Percentiles rank a stretch among this genome's conserved stretches.
These are phyloP conservation scores for Irpex sp. DNA, from an alignment of 1,284 basidiomycete genomes.

Conservation along the genomic window DNA sequence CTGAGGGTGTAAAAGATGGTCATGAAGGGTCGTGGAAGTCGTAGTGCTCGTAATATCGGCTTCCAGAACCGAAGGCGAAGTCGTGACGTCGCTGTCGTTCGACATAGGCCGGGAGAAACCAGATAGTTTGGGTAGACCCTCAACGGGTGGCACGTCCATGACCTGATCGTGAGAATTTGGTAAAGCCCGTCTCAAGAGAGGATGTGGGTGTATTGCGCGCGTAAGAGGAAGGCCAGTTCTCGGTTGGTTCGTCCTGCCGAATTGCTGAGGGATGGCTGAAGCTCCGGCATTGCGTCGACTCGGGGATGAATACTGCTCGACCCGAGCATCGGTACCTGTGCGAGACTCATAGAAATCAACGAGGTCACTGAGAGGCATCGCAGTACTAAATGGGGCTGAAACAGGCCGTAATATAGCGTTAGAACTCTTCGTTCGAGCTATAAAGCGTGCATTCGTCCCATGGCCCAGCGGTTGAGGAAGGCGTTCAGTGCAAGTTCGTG, in stretches of 20 bases:
- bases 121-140: neutral
- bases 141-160: neutral
- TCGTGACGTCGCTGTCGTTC: neutral
- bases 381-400: neutral
- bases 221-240: neutral
- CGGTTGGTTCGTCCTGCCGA: neutral
- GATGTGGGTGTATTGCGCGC: neutral
- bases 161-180: neutral
- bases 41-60: neutral
- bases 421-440: neutral
- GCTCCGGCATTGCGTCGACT: neutral
- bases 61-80: neutral
- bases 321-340: slow-evolving; percentile 4
- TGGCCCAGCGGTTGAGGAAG: neutral
- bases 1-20: neutral
- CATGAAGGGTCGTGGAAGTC: neutral
- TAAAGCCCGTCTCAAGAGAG: neutral
- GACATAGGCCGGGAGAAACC: neutral
- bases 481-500: neutral
- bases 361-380: slow-evolving; percentile 29
- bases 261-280: neutral
- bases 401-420: neutral
- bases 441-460: neutral
- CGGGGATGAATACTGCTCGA: neutral
- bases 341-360: slow-evolving; percentile 27